Percentiles rank a stretch among this genome's conserved stretches.
Evolutionary conservation across 371 early-diverging fungal genomes (phyloP).

Genomic region (Apophysomyces sp.): DNA sequence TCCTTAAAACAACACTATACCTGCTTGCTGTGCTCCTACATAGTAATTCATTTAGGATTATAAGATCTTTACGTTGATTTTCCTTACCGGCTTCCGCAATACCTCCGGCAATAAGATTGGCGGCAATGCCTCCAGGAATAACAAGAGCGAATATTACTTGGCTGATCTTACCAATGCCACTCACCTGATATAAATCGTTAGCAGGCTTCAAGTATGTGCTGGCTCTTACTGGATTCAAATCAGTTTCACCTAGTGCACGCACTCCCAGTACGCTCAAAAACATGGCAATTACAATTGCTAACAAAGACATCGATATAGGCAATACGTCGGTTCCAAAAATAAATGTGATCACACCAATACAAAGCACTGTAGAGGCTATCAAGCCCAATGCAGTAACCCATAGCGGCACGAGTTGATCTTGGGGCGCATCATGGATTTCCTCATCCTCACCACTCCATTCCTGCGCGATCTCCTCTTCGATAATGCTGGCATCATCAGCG

Average conservation of each 20-base stretch:
- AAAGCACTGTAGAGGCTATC: conserved; percentile 52
- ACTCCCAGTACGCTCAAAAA: conserved; percentile 65
- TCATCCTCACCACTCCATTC: conserved; percentile 14
- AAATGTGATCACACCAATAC: conserved; percentile 57
- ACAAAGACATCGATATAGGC: conserved; percentile 51
- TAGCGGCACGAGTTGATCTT: conserved; percentile 51
- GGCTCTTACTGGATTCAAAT: conserved; percentile 67
- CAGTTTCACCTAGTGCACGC: conserved; percentile 81
- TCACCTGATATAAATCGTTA: conserved; percentile 23
- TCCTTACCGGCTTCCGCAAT: conserved; percentile 77
- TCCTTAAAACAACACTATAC: conserved; percentile 12
- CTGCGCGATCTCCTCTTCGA: conserved; percentile 22
- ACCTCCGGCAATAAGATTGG: conserved; percentile 84
- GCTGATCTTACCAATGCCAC: conserved; percentile 83
- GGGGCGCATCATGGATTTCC: conserved; percentile 47
- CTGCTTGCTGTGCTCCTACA: conserved; percentile 57
- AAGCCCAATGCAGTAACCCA: conserved; percentile 64
- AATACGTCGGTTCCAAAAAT: conserved; percentile 55
- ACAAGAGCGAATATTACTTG: conserved; percentile 81
- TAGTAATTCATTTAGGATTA: conserved; percentile 3
- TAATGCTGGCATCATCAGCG: neutral
- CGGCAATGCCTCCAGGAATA: conserved; percentile 70
- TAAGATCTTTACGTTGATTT: too few relatives aligned
- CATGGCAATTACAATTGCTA: conserved; percentile 60
- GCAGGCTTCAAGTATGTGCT: neutral